Base-by-base conservation (phyloP, 139 green algal genomes). In the Chlamydomonas incerta region DNA sequence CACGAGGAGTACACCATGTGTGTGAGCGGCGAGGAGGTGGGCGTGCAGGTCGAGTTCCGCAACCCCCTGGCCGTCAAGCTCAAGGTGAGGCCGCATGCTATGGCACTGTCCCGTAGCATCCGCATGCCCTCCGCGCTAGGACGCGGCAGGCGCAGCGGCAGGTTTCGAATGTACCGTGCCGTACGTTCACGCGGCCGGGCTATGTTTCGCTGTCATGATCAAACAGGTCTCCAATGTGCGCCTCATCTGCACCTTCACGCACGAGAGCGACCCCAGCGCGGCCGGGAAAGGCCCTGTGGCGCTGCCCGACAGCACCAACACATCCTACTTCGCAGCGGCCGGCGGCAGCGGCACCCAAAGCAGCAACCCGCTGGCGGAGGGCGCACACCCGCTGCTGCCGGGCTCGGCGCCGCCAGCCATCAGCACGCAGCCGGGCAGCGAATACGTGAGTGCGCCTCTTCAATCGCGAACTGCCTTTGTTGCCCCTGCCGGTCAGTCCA, bases 41-140 rank as follows among this genome's bases (percentile, higher is more conserved):
- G 79, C 9, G 87, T 98, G 23, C 86, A 93, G 37, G 83, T 98
- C 41, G 84, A 94, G 47, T 89, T 98, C 57, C 82, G 55, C 60
- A 98, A 98, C 86, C 96, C 95, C 0, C 92, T 98, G 72, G 72
- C 79, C 2, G 72, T 96, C 52, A 92, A 93, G 35, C 85, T 98
- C 15, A 63, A 81, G 58, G 34, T 98, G 31, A 83, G 74, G 5
- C 9, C 14, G 41, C 41, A 50, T 50, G 41, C 41, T 50, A 8
- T 50, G 41, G 41, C 41, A 13, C 55, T 23, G 55, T 26, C 15
- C 55, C 20, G 3, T 2, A 63, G 15, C 20, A 63, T 23, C 13
- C 52, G 52, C 13, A 15, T 58, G 13, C 52, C n/a, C n/a, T n/a
- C n/a, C n/a, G n/a, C n/a, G n/a, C n/a, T n/a, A n/a, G n/a, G n/a